These are phyloP conservation scores for Mycena latifolia DNA, from an alignment of 768 basidiomycete genomes.

Conservation along the genomic window DNA sequence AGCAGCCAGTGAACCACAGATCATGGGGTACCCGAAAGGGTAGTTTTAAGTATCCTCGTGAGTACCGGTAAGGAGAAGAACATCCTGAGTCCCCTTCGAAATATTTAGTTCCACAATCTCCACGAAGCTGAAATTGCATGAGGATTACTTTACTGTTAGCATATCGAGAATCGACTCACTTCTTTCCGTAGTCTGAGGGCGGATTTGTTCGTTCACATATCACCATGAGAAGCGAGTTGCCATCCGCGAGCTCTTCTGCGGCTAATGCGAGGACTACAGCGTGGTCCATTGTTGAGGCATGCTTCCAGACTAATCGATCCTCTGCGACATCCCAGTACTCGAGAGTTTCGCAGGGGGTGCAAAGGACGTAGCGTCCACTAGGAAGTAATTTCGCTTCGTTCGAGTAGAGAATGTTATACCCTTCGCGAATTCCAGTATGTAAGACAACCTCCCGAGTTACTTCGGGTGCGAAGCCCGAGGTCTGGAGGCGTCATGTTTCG, in stretches of 20 bases:
- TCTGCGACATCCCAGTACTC: slow-evolving; percentile 30
- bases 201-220: slow-evolving; percentile 7
- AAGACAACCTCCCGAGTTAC: neutral
- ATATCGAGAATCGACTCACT: neutral
- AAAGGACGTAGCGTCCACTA: slow-evolving; percentile 23
- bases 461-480: neutral
- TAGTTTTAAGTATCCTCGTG: neutral
- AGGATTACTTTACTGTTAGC: neutral
- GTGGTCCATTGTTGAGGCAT: neutral
- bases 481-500: neutral
- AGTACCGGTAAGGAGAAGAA: neutral
- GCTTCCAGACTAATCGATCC: slow-evolving; percentile 17
- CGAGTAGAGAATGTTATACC: neutral
- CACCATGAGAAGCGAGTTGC: neutral
- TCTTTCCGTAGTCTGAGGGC: neutral
- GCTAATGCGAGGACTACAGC: neutral
- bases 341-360: neutral
- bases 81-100: neutral
- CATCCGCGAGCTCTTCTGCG: slow-evolving; percentile 13
- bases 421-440: neutral
- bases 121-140: slow-evolving; percentile 1
- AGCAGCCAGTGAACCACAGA: neutral
- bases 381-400: slow-evolving; percentile 18
- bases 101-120: slow-evolving; percentile 15
- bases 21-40: neutral